Conservation (phyloP, 163 green algal species). For the Chlorella variabilis region DNA sequence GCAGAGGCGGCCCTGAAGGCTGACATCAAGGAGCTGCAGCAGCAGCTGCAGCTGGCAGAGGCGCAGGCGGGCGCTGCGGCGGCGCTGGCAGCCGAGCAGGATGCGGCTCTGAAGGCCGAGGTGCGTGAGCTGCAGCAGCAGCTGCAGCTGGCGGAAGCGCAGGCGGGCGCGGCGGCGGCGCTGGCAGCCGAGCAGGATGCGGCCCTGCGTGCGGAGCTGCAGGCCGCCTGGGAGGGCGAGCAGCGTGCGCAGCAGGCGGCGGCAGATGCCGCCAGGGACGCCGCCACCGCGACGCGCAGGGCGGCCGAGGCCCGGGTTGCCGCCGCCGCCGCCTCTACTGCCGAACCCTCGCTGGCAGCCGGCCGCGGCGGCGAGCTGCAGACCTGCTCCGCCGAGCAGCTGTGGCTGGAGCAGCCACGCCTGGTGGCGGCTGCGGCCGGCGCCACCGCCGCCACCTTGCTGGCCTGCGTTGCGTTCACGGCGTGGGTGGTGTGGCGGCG, state of each 20-base stretch:
- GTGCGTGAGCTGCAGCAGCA: neutral
- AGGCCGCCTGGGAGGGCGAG: neutral
- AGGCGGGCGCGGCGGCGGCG: neutral
- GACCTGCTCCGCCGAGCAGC: neutral
- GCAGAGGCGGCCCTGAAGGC: neutral
- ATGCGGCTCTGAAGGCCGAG: neutral
- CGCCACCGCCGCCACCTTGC: neutral
- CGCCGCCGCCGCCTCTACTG: neutral
- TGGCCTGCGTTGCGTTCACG: neutral
- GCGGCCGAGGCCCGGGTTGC: neutral
- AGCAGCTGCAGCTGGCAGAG: neutral
- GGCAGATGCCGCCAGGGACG: neutral
- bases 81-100: neutral
- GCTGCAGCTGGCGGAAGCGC: neutral
- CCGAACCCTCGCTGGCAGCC: neutral
- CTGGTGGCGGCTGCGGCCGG: neutral
- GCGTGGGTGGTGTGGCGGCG: neutral
- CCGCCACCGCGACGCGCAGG: neutral
- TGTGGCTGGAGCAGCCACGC: constrained; percentile 18
- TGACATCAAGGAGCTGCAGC: neutral
- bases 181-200: neutral
- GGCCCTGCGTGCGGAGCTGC: neutral
- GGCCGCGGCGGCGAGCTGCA: neutral
- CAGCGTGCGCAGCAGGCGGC: neutral
- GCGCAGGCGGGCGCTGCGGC: neutral